These are phyloP conservation scores for Rhynchosporium agropyri DNA, from an alignment of 2,329 filamentous ascomycete species.

Conservation along the genomic window DNA sequence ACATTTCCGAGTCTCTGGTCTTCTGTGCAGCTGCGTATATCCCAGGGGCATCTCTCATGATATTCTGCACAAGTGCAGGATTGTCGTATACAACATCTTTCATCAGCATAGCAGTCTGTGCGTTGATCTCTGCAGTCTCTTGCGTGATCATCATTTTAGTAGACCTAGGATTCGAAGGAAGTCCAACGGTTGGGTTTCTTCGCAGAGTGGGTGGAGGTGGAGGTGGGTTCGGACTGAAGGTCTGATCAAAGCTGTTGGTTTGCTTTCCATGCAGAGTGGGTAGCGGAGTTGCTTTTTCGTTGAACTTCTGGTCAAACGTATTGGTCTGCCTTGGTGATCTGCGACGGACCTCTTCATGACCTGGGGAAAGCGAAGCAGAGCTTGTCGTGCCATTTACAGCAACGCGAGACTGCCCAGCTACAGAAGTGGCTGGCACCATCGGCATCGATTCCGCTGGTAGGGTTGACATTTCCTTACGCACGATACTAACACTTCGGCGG, in stretches of 20 bases:
- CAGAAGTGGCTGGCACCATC: constrained; percentile 26
- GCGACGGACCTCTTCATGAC: constrained; percentile 39
- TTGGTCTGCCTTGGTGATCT: constrained; percentile 38
- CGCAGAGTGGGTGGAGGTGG: constrained; percentile 20
- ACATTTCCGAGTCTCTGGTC: constrained; percentile 24
- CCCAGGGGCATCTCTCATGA: constrained; percentile 50
- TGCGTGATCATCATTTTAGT: constrained; percentile 25
- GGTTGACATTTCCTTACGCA: constrained; percentile 31
- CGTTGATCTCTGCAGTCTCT: constrained; percentile 35
- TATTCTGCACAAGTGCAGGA: constrained; percentile 51
- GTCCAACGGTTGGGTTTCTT: constrained; percentile 34
- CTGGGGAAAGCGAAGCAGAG: constrained; percentile 41
- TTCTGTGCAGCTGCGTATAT: constrained; percentile 37
- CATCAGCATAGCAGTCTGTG: constrained; percentile 58
- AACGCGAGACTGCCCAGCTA: constrained; percentile 25
- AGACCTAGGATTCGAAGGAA: constrained; percentile 38
- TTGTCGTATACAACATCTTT: constrained; percentile 60
- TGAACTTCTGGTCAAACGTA: constrained; percentile 26
- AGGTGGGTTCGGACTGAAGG: no score
- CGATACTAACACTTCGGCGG: constrained; percentile 29
- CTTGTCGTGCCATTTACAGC: constrained; percentile 36
- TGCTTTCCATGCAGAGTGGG: no score
- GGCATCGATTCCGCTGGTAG: constrained; percentile 24
- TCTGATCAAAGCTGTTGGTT: no score
- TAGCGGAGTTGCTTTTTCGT: constrained; percentile 15